Base-by-base conservation (phyloP, 805 yeast genomes). In the Candida hungchunana region DNA sequence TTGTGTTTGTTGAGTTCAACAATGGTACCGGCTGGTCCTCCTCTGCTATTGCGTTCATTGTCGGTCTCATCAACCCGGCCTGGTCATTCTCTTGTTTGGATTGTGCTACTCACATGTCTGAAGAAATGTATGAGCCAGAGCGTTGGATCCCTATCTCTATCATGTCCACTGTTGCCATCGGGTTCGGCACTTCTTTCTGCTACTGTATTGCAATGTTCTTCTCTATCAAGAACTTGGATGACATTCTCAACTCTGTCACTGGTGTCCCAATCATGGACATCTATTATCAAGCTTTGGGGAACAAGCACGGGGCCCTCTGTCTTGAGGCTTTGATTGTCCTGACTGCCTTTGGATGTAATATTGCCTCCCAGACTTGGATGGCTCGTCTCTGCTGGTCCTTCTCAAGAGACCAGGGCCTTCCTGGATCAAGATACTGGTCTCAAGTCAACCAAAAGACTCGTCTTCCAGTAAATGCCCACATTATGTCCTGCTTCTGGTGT, bases 51-150 rank as follows among this genome's bases (percentile, higher is more conserved):
- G 81, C 83, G 0, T 76, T 79, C 52, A 69, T 79, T 37, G 74
- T 77, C n/a, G 86, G 87, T n/a, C 58, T 79, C 31, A 71, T 79
- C 46, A 79, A 79, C 52, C 82, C 85, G 6, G 73, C 76, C 37
- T 80, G 83, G 83, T 73, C 80, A 8, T 79, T 78, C 61, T 68
- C 77, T 18, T 79, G 86, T 45, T 64, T 78, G 32, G 88, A 80
- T 51, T 74, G 78, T 39, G 84, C 85, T 3, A 77, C 85, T 3
- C 87, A 80, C 49, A 67, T 81, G 71, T 77, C 82, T 16, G 88
- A 81, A 51, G 87, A 80, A 51, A 69, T 69, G 24, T 48, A 62
- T 13, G 59, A 68, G 22, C 82, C 83, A 14, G 68, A 69, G 40
- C 61, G 66, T 21, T 67, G 73, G 43, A 75, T 78, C 36, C 85